Base-by-base conservation (phyloP, 495 filamentous ascomycete genomes). In the Aspergillus carlsbadensis region DNA sequence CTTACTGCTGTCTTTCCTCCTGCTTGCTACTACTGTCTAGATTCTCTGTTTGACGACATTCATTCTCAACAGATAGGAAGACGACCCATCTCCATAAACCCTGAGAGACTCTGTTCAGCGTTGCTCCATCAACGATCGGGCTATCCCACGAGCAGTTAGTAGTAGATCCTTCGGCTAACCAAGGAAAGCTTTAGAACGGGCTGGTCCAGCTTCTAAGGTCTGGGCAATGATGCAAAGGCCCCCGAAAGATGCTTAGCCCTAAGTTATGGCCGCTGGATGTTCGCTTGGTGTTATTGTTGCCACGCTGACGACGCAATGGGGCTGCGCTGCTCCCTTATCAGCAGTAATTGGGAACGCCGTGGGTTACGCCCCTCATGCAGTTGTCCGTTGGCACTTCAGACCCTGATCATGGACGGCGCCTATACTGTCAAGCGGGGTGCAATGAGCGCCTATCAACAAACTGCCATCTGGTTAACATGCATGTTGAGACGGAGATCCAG, bases 41-140 rank as follows among this genome's bases (percentile, higher is more conserved):
- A 4, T 4, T 8, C 26, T 29, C 26, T 29, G 26, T 3, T 8
- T 29, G 4, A 29, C 8, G 26, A 3, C 26, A 4, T 29, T 29
- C 26, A 29, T 29, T 29, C 26, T 29, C 8, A 29, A 29, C 26
- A 29, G 26, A 29, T 3, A 8, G 26, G 8, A 29, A 8, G 26
- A 29, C 26, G 26, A 29, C 26, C 26, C 26, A 6, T 41, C 18
- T n/a, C n/a, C n/a, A n/a, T 39, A n/a, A 17, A 10, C 39, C 39
- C n/a, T 41, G 39, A 41, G 17, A 41, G 39, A n/a, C n/a, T n/a
- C n/a, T n/a, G n/a, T n/a, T 15, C 18, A 18, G 15, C 18, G 48
- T 52, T 52, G 48, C 48, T 52, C 48, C 31, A 37, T 29, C 48
- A 52, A 52, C 48, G 24, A 52, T 40, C 48, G 35, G 21, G 15